Conservation (phyloP, 768 basidiomycete species). For the Cyclocybe cylindracea region DNA sequence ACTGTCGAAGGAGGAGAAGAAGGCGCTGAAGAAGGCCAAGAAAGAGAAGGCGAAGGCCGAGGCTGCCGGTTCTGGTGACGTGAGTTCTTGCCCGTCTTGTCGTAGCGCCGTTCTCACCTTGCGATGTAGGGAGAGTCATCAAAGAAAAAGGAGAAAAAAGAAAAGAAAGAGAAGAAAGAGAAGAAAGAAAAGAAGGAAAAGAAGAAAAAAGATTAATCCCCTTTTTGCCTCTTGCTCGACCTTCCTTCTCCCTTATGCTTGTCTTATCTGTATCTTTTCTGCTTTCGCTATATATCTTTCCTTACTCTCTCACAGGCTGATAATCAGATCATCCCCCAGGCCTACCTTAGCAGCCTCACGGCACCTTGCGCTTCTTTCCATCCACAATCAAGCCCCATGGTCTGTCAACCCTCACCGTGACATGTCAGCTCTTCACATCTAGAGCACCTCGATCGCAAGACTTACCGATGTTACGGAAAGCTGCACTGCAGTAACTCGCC, state of each 20-base stretch:
- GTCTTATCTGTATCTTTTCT: constrained; percentile 7
- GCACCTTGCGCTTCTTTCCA: no score
- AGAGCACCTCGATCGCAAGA: no score
- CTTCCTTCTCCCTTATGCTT: constrained; percentile 12
- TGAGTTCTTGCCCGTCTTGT: constrained; percentile 9
- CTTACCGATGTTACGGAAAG: no score
- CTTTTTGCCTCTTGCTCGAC: constrained; percentile 15
- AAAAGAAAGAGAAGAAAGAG: constrained; percentile 61
- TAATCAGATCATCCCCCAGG: no score
- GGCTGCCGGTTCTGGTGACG: constrained; percentile 37
- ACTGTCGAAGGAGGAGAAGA: constrained; percentile 84
- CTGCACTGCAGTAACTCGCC: no score
- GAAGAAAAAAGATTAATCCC: constrained; percentile 34
- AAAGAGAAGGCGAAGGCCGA: constrained; percentile 64
- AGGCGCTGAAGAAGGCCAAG: constrained; percentile 76
- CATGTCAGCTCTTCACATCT: no score
- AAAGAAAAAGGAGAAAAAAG: constrained; percentile 46
- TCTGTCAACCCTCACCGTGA: no score
- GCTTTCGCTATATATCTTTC: no score
- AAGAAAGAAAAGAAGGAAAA: constrained; percentile 39
- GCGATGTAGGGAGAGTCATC: constrained; percentile 28
- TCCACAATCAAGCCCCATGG: no score
- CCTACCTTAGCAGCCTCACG: no score
- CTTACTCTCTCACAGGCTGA: no score
- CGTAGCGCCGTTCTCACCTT: constrained; percentile 2